A percentile compares a stretch with the other conserved stretches of the same genome.
These are phyloP conservation scores for Citrullus mucosospermus DNA, from an alignment of 306 rosid species.

Conservation along the genomic window DNA sequence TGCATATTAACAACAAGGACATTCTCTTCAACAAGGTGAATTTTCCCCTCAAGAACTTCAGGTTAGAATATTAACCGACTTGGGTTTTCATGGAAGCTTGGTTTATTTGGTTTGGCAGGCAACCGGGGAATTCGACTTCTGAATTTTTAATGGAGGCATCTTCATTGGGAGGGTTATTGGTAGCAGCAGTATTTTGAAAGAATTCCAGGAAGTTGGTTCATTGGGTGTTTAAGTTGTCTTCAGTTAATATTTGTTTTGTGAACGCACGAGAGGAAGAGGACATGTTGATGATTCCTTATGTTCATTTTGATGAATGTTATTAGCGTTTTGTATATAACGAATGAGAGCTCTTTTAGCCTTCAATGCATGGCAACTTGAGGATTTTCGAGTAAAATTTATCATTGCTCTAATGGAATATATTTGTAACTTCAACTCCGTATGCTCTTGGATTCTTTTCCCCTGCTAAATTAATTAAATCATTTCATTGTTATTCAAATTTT, in stretches of 20 bases:
- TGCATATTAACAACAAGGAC: slow-evolving; percentile 92
- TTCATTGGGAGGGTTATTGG: slow-evolving; percentile 12
- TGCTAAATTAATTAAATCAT: slow-evolving; percentile 10
- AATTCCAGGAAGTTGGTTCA: slow-evolving; percentile 14
- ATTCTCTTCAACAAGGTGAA: slow-evolving; percentile 88
- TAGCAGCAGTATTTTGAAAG: slow-evolving; percentile 16
- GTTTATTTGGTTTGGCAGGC: slow-evolving; percentile 40
- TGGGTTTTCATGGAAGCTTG: slow-evolving; percentile 3
- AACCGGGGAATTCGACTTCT: slow-evolving; percentile 94
- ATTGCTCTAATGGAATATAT: slow-evolving; percentile 41
- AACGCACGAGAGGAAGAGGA: slow-evolving; percentile 42
- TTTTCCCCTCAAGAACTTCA: not conserved
- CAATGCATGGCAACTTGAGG: slow-evolving; percentile 30
- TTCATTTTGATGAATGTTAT: slow-evolving; percentile 49
- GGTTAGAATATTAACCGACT: not conserved
- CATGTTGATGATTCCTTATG: slow-evolving; percentile 18
- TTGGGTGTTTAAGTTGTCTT: slow-evolving; percentile 29
- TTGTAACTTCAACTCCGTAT: slow-evolving; percentile 30
- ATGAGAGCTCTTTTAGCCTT: slow-evolving; percentile 57
- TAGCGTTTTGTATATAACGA: slow-evolving; percentile 72
- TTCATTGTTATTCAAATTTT: slow-evolving; percentile 9
- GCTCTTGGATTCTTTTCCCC: slow-evolving; percentile 21
- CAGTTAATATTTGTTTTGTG: slow-evolving; percentile 35
- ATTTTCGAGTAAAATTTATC: slow-evolving; percentile 23
- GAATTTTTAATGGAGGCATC: slow-evolving; percentile 28